These are phyloP conservation scores for Beauveria sp. DNA, from an alignment of 2,329 filamentous ascomycete species.

Conservation along the genomic window DNA sequence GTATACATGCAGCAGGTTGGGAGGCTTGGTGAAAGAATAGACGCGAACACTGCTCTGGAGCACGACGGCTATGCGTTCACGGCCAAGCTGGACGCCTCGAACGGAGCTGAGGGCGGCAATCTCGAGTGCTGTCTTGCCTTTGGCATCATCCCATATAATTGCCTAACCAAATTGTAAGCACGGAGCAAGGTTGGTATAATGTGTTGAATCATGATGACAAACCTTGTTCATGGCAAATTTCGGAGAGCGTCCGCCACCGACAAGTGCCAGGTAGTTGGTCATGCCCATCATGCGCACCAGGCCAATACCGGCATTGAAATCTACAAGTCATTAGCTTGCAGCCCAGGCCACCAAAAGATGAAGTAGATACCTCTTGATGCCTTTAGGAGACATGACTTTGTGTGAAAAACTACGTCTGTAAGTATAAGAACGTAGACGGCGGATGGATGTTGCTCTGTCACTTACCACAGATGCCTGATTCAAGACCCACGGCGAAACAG, in stretches of 20 bases:
- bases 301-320: conserved; percentile 76
- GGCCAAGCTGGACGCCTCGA: conserved; percentile 69
- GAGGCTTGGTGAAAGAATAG: conserved; percentile 69
- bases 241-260: conserved; percentile 78
- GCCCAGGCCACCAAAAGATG: background rate
- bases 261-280: conserved; percentile 79
- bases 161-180: conserved; percentile 39
- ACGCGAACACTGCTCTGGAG: conserved; percentile 75
- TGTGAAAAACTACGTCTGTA: conserved; percentile 55
- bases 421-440: conserved; percentile 13
- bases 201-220: background rate
- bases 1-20: conserved; percentile 64
- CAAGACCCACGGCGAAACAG: conserved; percentile 80
- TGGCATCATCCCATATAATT: conserved; percentile 86
- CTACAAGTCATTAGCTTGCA: conserved; percentile 27
- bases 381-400: conserved; percentile 63
- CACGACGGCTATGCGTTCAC: conserved; percentile 69
- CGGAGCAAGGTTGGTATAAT: background rate
- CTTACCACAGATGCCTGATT: conserved; percentile 76
- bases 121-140: conserved; percentile 62
- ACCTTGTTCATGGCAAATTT: conserved; percentile 86
- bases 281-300: conserved; percentile 80
- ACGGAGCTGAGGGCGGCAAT: conserved; percentile 78
- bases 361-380: conserved; percentile 36
- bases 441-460: background rate